Base-by-base conservation (phyloP, 441 rosid genomes). In the Pelargonium myrrhifolium region DNA sequence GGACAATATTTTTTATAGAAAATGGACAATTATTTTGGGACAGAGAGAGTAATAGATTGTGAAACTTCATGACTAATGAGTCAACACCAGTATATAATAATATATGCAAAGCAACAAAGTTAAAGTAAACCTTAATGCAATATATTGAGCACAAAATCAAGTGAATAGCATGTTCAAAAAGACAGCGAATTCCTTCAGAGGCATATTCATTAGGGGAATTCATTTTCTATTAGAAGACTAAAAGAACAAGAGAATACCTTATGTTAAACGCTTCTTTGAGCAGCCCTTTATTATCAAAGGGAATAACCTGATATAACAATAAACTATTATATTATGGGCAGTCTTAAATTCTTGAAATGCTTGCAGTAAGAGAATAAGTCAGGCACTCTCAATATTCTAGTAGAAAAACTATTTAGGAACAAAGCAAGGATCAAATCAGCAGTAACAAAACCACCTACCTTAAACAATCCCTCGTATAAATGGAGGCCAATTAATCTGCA, bases 261-360 rank as follows among this genome's bases (percentile, higher is more conserved):
- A 94, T 89, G 80, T 94, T 92, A 79, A 94, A 94, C 55, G 98
- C 99, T 82, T 94, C 96, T 80, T 94, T 90, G 55, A 94, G 96
- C 74, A 87, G 96, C 71, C 96, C 99, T 82, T 87, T 92, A 73
- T 90, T 94, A 81, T 94, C 98, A 76, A 94, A 94, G 58, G 99
- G 98, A 85, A 94, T 94, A 65, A 94, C 99, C 99, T 93, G 78
- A 72, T 24, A 69, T 43, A 61, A 75, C 65, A 74, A 68, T 31
- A 73, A 49, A 71, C 37, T 21, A 58, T 3, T 22, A 58, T 6
- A 67, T 45, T 9, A 65, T 45, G 62, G n/a, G 72, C 49, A 64
- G 55, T 18, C 58, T 42, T 43, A 12, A 15, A 5, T 56, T 40
- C n/a, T 17, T 14, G 15, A 67, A 10, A 26, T 18, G 18, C 12